Base-by-base conservation (phyloP, 208 protist species). In the Trypanosoma vivax region DNA sequence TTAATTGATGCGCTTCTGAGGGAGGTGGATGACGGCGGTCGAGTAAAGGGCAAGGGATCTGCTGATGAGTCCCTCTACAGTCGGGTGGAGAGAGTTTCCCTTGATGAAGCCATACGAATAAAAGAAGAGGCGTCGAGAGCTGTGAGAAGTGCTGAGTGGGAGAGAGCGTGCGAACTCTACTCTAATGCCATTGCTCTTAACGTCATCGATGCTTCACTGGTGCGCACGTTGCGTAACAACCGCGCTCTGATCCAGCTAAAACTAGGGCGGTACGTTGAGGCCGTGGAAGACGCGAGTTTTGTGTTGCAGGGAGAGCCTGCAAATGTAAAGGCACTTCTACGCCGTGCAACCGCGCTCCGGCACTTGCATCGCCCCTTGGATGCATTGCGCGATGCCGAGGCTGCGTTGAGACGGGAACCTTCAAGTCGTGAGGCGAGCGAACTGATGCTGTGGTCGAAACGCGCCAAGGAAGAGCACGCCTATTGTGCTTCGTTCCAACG, bases 321-420 rank as follows among this genome's bases (percentile, higher is more conserved):
- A 9, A 73, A 79, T 49, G 58, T 71, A 21, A 79, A 79, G 62
- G 72, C 72, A 23, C 47, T 70, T 23, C 55, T 79, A 11, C 65
- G 72, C 14, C 60, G 72, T 1, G 65, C 66, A 10, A 50, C 45
- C 5, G 72, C 66, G 14, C 62, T 79, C 7, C 49, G 60, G 16
- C 41, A 55, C 25, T 27, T 74, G 18, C 65, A 55, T 18, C 59
- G 72, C 5, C 72, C 72, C 1, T 19, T 71, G 5, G 72, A 79
- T 29, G 72, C 72, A 11, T 41, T 74, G n/a, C 39, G 29, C 7
- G 72, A 79, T 52, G 58, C 56, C 11, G 51, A 43, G 30, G 25
- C 31, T 10, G 72, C 50, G 6, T 45, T 73, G 14, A 2, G 40
- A 6, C 33, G 43, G 39, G 66, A 79, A 19, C 60, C 66, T 6